Base-by-base conservation (phyloP, 2,329 filamentous ascomycete genomes). In the Thyridium curvatum region DNA sequence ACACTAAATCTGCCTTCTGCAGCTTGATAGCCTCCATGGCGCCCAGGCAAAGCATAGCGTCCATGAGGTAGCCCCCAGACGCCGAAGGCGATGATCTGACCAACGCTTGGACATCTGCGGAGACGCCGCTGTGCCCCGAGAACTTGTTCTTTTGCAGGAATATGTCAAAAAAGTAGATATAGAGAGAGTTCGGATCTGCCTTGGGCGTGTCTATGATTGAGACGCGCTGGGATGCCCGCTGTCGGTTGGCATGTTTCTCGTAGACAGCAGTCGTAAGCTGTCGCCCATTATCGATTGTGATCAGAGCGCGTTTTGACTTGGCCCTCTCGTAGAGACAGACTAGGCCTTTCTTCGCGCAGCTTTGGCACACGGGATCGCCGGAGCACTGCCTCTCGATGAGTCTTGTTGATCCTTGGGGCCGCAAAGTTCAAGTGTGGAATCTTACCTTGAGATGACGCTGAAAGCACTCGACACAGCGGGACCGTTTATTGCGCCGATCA, bases 371-470 rank as follows among this genome's bases (percentile, higher is more conserved):
- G 16, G 35, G 18, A 7, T 32, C 42, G 29, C 60, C 60, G 37
- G 58, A 61, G 44, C 60, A 63, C 59, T 62, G 6, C 8, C 16
- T 17, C 4, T 31, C 9, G 18, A 26, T 26, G 18, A 26, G 21
- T 10, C 10, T 6, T 6, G 21, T 26, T 26, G n/a, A n/a, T n/a
- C n/a, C n/a, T n/a, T 26, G 6, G 21, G 21, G 6, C 21, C 6
- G 10, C 6, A 26, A 16, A n/a, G 12, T 16, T 7, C 28, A 15
- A 7, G 30, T 30, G 12, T 33, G 32, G 3, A 13, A 9, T 32
- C 48, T 8, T 34, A 56, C 60, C 46, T 62, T 62, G 8, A 61
- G 47, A 40, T 63, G 60, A 36, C 58, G 58, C 17, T 40, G 35
- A 3, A 50, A 48, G 32, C 60, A 63, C 4, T 46, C 38, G 17